Evolutionary conservation across 2,329 filamentous ascomycete species (phyloP).

Genomic region (Acarospora socialis): DNA sequence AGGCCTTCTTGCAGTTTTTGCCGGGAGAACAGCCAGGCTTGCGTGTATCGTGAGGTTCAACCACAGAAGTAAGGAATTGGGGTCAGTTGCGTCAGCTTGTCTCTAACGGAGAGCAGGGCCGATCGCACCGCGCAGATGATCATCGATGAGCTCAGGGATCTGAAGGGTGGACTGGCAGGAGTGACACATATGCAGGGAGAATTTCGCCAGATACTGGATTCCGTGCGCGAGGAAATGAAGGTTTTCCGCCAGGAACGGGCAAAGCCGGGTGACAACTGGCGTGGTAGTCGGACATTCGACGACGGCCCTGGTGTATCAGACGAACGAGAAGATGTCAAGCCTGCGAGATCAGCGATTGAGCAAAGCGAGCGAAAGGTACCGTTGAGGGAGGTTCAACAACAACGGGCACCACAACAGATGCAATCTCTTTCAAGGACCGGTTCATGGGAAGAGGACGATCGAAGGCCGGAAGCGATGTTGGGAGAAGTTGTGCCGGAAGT

Average conservation of each 20-base stretch:
- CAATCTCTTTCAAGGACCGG: conserved; percentile 26
- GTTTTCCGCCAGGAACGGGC: background rate
- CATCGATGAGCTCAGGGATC: conserved; percentile 11
- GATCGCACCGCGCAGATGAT: conserved; percentile 15
- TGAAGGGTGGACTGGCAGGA: conserved; percentile 7
- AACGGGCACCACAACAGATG: conserved; percentile 20
- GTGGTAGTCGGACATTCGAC: background rate
- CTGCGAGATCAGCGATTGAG: conserved; percentile 5
- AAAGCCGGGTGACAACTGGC: too few species aligned
- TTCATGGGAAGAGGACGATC: conserved; percentile 15
- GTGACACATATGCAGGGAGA: background rate
- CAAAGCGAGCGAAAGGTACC: conserved; percentile 7
- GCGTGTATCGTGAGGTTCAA: conserved; percentile 79
- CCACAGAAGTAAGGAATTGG: conserved; percentile 62
- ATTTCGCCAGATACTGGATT: background rate
- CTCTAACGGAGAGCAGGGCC: conserved; percentile 7
- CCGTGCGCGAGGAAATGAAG: background rate
- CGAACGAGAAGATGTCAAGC: background rate
- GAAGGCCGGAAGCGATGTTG: conserved; percentile 25
- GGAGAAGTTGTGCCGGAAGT: too few species aligned
- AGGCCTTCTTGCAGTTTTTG: conserved; percentile 73
- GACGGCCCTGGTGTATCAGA: background rate
- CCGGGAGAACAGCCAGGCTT: conserved; percentile 69
- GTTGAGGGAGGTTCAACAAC: conserved; percentile 1
- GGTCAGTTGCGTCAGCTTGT: background rate